phyloP scores from a whole-genome alignment of 345 rosid genomes.

The Orychophragmus violaceus region DNA sequence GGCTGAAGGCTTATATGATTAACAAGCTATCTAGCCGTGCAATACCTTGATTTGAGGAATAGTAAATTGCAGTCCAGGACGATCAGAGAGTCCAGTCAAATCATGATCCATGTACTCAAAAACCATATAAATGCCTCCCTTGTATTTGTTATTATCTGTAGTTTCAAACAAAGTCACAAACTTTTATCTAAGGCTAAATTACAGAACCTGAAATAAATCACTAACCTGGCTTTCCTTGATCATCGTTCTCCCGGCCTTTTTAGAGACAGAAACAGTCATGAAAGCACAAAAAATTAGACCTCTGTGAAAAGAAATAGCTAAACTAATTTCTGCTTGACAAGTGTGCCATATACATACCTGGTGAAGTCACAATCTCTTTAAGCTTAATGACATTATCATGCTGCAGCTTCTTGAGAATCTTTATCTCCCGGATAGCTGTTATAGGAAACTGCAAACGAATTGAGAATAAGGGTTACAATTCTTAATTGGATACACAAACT shows the following conservation, averaged over 20 bases:
- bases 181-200: not conserved
- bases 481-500: not conserved
- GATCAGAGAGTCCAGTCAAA: conserved; percentile 91
- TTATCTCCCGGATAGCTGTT: conserved; percentile 48
- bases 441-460: conserved; percentile 42
- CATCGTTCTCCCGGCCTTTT: conserved; percentile 81
- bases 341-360: conserved; percentile 28
- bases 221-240: conserved; percentile 79
- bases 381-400: conserved; percentile 48
- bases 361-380: conserved; percentile 50
- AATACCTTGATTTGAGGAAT: conserved; percentile 91
- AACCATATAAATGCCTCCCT: conserved; percentile 95
- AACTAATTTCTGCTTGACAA: not conserved
- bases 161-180: not conserved
- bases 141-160: conserved; percentile 87
- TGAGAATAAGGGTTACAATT: not conserved
- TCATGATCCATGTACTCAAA: conserved; percentile 99
- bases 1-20: not conserved
- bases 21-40: not conserved
- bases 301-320: not conserved
- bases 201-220: not conserved
- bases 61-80: conserved; percentile 89
- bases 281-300: not conserved
- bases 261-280: not conserved
- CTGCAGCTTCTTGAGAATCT: conserved; percentile 49